Conservation (phyloP, 2,329 filamentous ascomycete species). For the Alternaria consortialis region DNA sequence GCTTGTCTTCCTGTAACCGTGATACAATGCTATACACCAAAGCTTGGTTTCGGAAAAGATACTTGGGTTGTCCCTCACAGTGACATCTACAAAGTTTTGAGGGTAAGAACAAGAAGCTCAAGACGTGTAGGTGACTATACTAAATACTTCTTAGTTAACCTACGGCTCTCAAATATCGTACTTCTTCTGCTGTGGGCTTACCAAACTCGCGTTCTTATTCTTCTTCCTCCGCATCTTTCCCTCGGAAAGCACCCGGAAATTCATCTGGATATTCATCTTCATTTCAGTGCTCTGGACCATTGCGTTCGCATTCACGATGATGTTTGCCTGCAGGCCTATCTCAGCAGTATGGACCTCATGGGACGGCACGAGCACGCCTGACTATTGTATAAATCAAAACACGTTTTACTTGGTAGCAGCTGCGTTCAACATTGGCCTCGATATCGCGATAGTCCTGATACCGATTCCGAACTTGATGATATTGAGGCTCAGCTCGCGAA, state of each 20-base stretch:
- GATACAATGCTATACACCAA: slow-evolving; percentile 19
- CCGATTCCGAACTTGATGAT: slow-evolving; percentile 28
- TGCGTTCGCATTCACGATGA: slow-evolving; percentile 26
- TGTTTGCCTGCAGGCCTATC: slow-evolving; percentile 33
- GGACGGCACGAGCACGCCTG: slow-evolving; percentile 23
- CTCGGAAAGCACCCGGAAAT: slow-evolving; percentile 24
- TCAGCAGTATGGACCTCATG: slow-evolving; percentile 33
- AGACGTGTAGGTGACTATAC: neutral
- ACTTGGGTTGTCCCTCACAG: slow-evolving; percentile 57
- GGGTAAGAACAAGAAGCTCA: neutral
- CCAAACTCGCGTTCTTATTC: slow-evolving; percentile 38
- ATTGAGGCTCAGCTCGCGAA: slow-evolving; percentile 33
- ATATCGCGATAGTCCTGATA: slow-evolving; percentile 22
- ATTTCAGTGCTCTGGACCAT: slow-evolving; percentile 13
- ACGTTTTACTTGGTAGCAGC: slow-evolving; percentile 22
- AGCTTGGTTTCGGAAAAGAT: slow-evolving; percentile 58
- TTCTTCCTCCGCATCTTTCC: slow-evolving; percentile 40
- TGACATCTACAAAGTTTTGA: slow-evolving; percentile 22
- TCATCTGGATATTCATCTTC: slow-evolving; percentile 20
- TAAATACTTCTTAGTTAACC: slow-evolving; percentile 13
- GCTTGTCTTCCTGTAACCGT: slow-evolving; percentile 21
- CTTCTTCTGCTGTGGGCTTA: slow-evolving; percentile 26
- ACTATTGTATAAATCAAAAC: slow-evolving; percentile 37
- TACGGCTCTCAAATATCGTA: slow-evolving; percentile 41
- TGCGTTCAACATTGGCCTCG: slow-evolving; percentile 29